Evolutionary conservation across 192 early-diverging fungal genomes (phyloP).

Genomic region (Glomus cerebriforme): DNA sequence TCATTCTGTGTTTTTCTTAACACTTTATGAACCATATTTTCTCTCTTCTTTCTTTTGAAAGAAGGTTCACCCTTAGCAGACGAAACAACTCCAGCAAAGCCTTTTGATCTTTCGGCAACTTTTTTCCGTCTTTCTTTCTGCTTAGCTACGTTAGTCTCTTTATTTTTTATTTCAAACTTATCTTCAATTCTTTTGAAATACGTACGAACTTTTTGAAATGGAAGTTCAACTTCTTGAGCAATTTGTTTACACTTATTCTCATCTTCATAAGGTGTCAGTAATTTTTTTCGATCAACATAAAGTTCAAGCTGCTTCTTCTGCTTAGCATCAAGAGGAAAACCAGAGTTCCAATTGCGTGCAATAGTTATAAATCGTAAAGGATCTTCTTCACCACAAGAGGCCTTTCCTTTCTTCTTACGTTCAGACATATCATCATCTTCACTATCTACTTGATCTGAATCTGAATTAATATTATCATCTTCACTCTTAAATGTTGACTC

Average conservation of each 20-base stretch:
- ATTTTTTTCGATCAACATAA: conserved; percentile 34
- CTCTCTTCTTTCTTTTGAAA: conserved; percentile 15
- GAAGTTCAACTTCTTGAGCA: conserved; percentile 22
- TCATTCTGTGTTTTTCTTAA: conserved; percentile 10
- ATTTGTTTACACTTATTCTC: conserved; percentile 30
- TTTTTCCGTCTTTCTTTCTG: conserved; percentile 14
- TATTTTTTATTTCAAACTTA: conserved; percentile 28
- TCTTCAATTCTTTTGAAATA: conserved; percentile 34
- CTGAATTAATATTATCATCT: not conserved
- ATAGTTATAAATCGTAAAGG: conserved; percentile 25
- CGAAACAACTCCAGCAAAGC: conserved; percentile 13
- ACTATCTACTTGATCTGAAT: conserved; percentile 4
- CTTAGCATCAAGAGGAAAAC: conserved; percentile 21
- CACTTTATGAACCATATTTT: conserved; percentile 26
- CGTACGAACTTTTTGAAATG: conserved; percentile 12
- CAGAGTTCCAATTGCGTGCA: conserved; percentile 32
- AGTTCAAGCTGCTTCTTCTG: conserved; percentile 29
- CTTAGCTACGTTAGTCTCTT: not conserved
- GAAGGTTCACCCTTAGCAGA: conserved; percentile 21
- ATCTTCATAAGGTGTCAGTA: conserved; percentile 32
- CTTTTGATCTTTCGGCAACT: not conserved
- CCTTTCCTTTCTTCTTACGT: not conserved
- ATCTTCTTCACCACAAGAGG: not conserved
- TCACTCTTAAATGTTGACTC: conserved; percentile 10
- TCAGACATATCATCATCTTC: not conserved